These are phyloP conservation scores for Schizosaccharomyces japonicus DNA, from an alignment of 805 yeast species.

Conservation along the genomic window DNA sequence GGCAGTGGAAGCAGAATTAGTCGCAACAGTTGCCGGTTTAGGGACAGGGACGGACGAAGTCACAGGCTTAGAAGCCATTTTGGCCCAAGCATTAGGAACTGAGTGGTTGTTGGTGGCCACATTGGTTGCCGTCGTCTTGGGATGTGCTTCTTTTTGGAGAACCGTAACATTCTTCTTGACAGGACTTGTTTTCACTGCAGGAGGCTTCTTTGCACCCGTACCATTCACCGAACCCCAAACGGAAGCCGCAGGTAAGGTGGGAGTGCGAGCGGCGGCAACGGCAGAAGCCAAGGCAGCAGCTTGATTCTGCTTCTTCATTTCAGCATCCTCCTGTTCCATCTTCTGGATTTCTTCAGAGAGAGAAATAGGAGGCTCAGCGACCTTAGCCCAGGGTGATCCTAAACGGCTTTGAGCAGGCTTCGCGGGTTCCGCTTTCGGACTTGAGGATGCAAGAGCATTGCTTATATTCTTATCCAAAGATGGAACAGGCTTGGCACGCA, in stretches of 20 bases:
- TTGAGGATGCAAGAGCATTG: background rate
- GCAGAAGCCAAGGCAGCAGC: background rate
- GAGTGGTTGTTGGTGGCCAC: too few species aligned
- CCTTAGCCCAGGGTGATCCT: conserved; percentile 3
- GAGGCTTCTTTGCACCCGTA: background rate
- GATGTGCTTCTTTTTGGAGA: background rate
- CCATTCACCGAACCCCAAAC: background rate
- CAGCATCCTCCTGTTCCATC: background rate
- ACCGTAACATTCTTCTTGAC: background rate
- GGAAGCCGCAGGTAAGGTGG: background rate
- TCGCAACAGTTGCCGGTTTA: background rate
- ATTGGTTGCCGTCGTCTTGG: background rate
- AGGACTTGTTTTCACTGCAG: background rate
- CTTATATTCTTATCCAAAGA: background rate
- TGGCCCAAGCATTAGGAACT: background rate
- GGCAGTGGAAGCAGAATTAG: conserved; percentile 3
- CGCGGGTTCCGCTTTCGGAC: background rate
- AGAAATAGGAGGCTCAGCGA: background rate
- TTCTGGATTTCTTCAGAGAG: background rate
- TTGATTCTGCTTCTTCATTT: background rate
- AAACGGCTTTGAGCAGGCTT: background rate
- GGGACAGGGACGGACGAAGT: conserved; percentile 2
- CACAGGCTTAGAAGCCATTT: conserved; percentile 7
- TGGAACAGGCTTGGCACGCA: background rate
- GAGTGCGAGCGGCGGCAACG: background rate